Percentiles rank a stretch among this genome's conserved stretches.
phyloP scores from a whole-genome alignment of 108 stramenopile genomes.

The Cyclostephanos invisitatus region DNA sequence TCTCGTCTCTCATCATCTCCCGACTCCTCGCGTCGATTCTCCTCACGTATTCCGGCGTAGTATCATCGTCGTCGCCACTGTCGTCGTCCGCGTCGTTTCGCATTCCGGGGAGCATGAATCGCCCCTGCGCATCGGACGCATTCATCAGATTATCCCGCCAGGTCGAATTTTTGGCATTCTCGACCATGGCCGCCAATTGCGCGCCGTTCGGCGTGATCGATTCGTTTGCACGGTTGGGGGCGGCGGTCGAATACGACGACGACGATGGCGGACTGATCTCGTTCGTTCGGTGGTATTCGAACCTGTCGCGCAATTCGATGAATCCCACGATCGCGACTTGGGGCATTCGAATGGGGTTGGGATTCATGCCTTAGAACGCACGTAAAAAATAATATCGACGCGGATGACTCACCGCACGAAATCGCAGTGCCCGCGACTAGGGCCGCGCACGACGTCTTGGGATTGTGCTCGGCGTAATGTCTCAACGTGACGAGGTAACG shows the following conservation, averaged over 20 bases:
- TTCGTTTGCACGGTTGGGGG: neutral
- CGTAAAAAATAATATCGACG: neutral
- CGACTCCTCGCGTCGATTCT: conserved; percentile 51
- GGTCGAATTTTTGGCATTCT: conserved; percentile 57
- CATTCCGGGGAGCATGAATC: conserved; percentile 56
- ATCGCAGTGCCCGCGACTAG: conserved; percentile 15
- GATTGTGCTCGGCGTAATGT: conserved; percentile 27
- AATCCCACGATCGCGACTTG: conserved; percentile 8
- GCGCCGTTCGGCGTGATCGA: conserved; percentile 48
- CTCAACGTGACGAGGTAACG: conserved; percentile 8
- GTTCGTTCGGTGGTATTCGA: neutral
- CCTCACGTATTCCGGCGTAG: conserved; percentile 44
- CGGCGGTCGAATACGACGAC: neutral
- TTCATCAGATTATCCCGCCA: conserved; percentile 59
- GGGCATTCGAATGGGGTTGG: too few species aligned
- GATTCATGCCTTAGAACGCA: too few species aligned
- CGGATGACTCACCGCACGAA: neutral
- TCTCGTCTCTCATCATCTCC: conserved; percentile 51
- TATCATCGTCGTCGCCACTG: conserved; percentile 16
- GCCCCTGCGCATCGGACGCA: conserved; percentile 52
- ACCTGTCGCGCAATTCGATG: conserved; percentile 15
- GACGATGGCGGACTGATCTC: conserved; percentile 10
- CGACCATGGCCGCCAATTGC: conserved; percentile 55
- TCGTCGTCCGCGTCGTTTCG: neutral
- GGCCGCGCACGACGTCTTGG: conserved; percentile 19